Base-by-base conservation (phyloP, 2,329 filamentous ascomycete species). In the Apiospora rasikravindrae region DNA sequence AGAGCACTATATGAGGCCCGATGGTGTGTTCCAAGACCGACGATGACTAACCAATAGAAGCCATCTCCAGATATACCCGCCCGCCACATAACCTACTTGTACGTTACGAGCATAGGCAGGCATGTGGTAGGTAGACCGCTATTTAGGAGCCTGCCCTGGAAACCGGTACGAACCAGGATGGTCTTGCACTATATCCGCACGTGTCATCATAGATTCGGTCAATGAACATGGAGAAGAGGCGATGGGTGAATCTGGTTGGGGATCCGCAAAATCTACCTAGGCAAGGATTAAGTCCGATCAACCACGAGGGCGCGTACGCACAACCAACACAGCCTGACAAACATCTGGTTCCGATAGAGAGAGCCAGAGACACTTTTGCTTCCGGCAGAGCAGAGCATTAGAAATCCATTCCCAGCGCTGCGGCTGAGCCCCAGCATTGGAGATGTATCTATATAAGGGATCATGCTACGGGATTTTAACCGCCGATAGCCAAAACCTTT, bases 191-290 rank as follows among this genome's bases (percentile, higher is more conserved):
- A 29, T 2, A 0, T 33, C 29, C 16, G 29, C 33, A 33, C 29
- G 33, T 61, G 53, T 61, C 53, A 61, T 61, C 53, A 61, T 61
- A 22, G 53, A 49, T n/a, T 37, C 53, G 53, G 19, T 49, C 45
- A 49, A 19, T 49, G 22, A 47, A 7, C 7, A n/a, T 49, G 45
- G 29, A 19, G 26, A n/a, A 42, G 40, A 42, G 40, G 2, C 5
- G 33, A 37, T 37, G 51, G 24, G 19, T 11, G 29, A 22, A 19
- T 61, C 51, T 49, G 14, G 3, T 33, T 2, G 14, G 26, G 51
- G 51, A 33, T 57, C 26, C 51, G 51, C 51, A 33, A 33, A 57
- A 57, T 33, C 51, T 57, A 57, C 22, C 51, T 57, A 57, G 26
- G 16, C 22, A n/a, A n/a, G 45, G 45, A 49, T 49, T n/a, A n/a